phyloP scores from a whole-genome alignment of 2,329 filamentous ascomycete genomes.

The Helicocarpus griseus region DNA sequence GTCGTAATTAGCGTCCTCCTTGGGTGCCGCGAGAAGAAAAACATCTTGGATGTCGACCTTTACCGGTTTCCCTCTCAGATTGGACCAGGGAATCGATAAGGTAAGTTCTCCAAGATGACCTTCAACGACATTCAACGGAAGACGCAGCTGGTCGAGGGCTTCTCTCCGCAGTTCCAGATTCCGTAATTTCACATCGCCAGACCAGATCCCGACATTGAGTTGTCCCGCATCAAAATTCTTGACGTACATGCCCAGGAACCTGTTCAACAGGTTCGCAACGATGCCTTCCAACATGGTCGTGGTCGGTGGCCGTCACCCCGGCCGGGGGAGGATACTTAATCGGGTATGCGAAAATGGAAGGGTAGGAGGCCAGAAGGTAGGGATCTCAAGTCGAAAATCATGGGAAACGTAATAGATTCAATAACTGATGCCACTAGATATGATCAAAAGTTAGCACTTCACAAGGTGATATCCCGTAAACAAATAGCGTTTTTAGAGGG shows the following conservation, averaged over 20 bases:
- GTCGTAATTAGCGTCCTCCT: slow-evolving; percentile 89
- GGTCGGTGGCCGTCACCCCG: slow-evolving; percentile 59
- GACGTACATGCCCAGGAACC: slow-evolving; percentile 99
- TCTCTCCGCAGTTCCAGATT: slow-evolving; percentile 88
- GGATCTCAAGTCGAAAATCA: not conserved
- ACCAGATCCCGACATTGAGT: slow-evolving; percentile 98
- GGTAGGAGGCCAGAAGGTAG: not conserved
- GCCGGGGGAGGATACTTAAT: slow-evolving; percentile 40
- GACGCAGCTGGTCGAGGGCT: slow-evolving; percentile 90
- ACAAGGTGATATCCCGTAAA: not conserved
- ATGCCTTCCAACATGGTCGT: slow-evolving; percentile 88
- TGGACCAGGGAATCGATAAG: slow-evolving; percentile 93
- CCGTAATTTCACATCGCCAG: slow-evolving; percentile 88
- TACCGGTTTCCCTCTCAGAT: slow-evolving; percentile 85
- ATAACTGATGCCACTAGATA: not conserved
- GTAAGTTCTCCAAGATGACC: slow-evolving; percentile 89
- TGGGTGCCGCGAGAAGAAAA: slow-evolving; percentile 86
- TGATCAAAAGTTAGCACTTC: not conserved
- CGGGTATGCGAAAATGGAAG: not conserved
- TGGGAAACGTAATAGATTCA: slow-evolving; percentile 1
- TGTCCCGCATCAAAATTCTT: slow-evolving; percentile 98
- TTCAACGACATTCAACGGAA: slow-evolving; percentile 93
- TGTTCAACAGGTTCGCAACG: slow-evolving; percentile 93
- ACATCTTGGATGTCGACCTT: slow-evolving; percentile 96
- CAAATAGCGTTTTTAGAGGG: not conserved